A percentile compares a stretch with the other conserved stretches of the same genome.
These are phyloP conservation scores for Agrocybe chaxingu DNA, from an alignment of 768 basidiomycete species.

Conservation along the genomic window DNA sequence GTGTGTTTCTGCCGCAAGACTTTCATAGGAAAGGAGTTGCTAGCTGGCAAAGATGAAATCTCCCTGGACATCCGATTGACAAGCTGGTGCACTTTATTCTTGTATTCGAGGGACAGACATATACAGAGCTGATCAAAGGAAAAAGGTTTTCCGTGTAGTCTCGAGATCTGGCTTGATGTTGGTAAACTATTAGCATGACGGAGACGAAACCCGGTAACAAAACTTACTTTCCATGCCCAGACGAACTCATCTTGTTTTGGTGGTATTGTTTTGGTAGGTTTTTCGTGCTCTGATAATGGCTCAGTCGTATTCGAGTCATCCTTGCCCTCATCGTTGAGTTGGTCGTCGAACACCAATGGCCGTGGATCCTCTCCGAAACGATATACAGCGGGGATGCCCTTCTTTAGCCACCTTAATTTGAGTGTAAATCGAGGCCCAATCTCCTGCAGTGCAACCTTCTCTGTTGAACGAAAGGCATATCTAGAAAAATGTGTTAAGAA, in stretches of 20 bases:
- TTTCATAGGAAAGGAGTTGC: too few species aligned
- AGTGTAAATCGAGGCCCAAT: constrained; percentile 97
- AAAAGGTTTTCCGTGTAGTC: constrained; percentile 86
- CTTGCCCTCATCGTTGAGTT: constrained; percentile 29
- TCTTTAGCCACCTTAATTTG: constrained; percentile 86
- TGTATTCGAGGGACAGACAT: too few species aligned
- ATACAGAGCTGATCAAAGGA: constrained; percentile 45
- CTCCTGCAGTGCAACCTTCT: constrained; percentile 92
- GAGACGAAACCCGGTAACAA: background rate
- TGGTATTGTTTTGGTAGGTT: constrained; percentile 38
- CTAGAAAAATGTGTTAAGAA: constrained; percentile 33
- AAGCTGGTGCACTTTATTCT: too few species aligned
- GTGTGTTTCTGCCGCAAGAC: too few species aligned
- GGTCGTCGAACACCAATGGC: constrained; percentile 50
- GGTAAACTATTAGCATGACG: background rate
- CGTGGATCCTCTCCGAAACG: constrained; percentile 62
- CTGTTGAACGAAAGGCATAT: constrained; percentile 88
- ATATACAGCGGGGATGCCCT: constrained; percentile 81
- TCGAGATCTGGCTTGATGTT: constrained; percentile 82
- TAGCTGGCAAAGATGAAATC: background rate
- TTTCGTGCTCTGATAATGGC: constrained; percentile 16
- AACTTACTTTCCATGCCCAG: constrained; percentile 88
- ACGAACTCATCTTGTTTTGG: constrained; percentile 75
- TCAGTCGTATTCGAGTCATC: constrained; percentile 19
- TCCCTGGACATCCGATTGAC: too few species aligned